These are phyloP conservation scores for Cystobasidium slooffiae DNA, from an alignment of 1,284 basidiomycete genomes.

Conservation along the genomic window DNA sequence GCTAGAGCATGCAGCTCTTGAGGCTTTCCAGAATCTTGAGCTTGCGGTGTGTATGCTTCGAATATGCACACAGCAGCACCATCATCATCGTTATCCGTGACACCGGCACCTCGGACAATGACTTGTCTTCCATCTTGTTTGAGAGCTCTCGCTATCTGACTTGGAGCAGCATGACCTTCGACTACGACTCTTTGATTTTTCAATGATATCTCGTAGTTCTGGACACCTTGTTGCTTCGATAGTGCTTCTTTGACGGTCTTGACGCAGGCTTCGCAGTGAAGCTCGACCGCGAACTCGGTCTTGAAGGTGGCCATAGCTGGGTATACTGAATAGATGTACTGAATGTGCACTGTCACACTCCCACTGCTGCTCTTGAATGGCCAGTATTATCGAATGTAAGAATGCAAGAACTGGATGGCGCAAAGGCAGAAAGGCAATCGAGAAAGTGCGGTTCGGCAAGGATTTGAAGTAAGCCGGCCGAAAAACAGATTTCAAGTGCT, in stretches of 20 bases:
- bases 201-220: constrained; percentile 57
- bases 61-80: constrained; percentile 58
- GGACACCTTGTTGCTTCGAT: constrained; percentile 53
- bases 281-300: constrained; percentile 43
- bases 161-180: constrained; percentile 58
- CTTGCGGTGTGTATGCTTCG: constrained; percentile 53
- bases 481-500: neutral
- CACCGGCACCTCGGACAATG: constrained; percentile 57
- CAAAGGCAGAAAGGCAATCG: constrained; percentile 1
- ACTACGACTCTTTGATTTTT: constrained; percentile 58
- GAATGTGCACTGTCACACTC: neutral
- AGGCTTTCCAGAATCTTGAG: constrained; percentile 53
- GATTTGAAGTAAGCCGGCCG: too few relatives aligned
- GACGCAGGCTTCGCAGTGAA: constrained; percentile 54
- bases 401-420: neutral
- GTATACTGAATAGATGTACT: neutral
- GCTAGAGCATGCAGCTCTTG: constrained; percentile 60
- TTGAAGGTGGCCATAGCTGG: constrained; percentile 7
- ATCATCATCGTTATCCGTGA: constrained; percentile 26
- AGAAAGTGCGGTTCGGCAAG: constrained; percentile 10
- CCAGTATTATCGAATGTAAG: neutral
- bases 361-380: neutral
- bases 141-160: constrained; percentile 57
- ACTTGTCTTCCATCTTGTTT: constrained; percentile 59
- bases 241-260: constrained; percentile 55